Base-by-base conservation (phyloP, 2,329 filamentous ascomycete species). In the Penicillium sp. region DNA sequence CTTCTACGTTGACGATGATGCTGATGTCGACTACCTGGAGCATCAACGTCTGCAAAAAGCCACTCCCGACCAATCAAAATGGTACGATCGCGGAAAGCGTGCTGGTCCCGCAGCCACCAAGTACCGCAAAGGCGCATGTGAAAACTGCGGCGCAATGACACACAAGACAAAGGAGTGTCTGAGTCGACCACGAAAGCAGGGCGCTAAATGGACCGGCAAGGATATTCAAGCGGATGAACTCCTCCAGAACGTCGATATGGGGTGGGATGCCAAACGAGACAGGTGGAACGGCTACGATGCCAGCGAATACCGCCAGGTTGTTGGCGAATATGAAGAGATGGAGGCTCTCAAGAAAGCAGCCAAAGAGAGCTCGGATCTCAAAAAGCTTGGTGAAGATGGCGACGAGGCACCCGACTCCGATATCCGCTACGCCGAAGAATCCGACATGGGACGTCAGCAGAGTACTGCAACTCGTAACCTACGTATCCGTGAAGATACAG, bases 221-320 rank as follows among this genome's bases (percentile, higher is more conserved):
- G 89, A 97, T 70, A 99, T 99, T 51, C 88, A 96, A 70, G 91
- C 93, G 29, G 95, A 99, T 71, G 92, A 97, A 69, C 78, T 89
- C 9, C 79, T 96, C 11, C 89, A 96, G 69, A 87, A 96, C 52
- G 87, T 97, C 14, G 86, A 90, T 43, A 78, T 97, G 45, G 91
- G 92, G 3, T 99, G 93, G 91, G 95, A 99, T 73, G 94, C 94
- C 21, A 99, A 99, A 79, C 84, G 94, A 64, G 94, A 99, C 77
- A 86, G 93, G 42, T 99, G 94, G 93, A 97, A 97, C 70, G 93
- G 93, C n/a, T 99, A 96, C 74, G 92, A 97, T 71, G 80, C 92
- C 1, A 86, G 84, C 61, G 90, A 97, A 73, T 97, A 96, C 71
- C 83, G 85, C 56, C 81, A 85, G 57, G 90, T 97, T n/a, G 86